phyloP scores from a whole-genome alignment of 177 flowering plant species.

The Vitis hybrid region DNA sequence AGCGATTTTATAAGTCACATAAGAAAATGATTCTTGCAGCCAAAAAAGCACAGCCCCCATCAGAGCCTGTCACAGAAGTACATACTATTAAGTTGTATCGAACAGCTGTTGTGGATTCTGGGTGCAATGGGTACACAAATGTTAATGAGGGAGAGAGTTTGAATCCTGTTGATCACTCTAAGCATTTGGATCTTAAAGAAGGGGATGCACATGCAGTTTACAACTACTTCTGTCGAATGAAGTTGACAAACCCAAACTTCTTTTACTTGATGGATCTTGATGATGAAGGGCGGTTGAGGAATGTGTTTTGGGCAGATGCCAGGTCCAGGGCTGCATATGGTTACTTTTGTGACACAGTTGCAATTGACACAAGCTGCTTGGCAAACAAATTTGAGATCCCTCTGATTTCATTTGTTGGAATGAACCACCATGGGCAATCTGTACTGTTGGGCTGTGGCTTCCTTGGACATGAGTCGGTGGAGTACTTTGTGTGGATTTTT shows the following conservation, averaged over 20 bases:
- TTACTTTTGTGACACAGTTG: slow-evolving; percentile 26
- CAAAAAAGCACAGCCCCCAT: slow-evolving; percentile 22
- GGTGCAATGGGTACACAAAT: slow-evolving; percentile 16
- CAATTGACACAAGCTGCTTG: slow-evolving; percentile 35
- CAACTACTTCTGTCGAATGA: slow-evolving; percentile 34
- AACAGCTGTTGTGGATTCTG: slow-evolving; percentile 24
- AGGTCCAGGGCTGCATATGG: slow-evolving; percentile 28
- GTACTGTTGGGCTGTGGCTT: slow-evolving; percentile 41
- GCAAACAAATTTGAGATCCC: slow-evolving; percentile 34
- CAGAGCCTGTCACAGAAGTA: slow-evolving; percentile 30
- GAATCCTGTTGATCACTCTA: slow-evolving; percentile 27
- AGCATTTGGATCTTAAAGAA: slow-evolving; percentile 36
- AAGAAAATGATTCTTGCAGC: slow-evolving; percentile 39
- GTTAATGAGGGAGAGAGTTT: slow-evolving; percentile 16
- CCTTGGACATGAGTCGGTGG: slow-evolving; percentile 31
- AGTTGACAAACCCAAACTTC: slow-evolving; percentile 33
- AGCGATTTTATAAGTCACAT: slow-evolving; percentile 45
- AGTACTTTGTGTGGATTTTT: slow-evolving; percentile 36
- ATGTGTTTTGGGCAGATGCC: slow-evolving; percentile 42
- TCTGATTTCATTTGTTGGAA: slow-evolving; percentile 35
- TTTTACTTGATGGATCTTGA: slow-evolving; percentile 40
- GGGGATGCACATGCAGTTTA: slow-evolving; percentile 40
- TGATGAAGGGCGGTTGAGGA: slow-evolving; percentile 32
- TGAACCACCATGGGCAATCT: slow-evolving; percentile 41
- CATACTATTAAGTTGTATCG: slow-evolving; percentile 39